These are phyloP conservation scores for Emergomyces orientalis DNA, from an alignment of 2,329 filamentous ascomycete genomes.

Conservation along the genomic window DNA sequence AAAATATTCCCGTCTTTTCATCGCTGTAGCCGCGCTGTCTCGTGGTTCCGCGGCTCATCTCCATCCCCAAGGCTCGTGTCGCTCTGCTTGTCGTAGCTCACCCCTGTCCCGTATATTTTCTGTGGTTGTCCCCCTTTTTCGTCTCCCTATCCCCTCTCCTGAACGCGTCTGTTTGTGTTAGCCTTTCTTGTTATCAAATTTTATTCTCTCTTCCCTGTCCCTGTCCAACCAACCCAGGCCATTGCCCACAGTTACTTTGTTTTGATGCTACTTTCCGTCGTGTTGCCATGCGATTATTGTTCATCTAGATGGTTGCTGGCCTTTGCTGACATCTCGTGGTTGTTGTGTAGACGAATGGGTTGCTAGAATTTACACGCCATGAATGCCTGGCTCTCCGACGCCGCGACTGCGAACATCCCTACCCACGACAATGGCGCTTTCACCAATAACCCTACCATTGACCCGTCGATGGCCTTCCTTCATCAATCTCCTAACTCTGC, in stretches of 20 bases:
- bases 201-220: neutral
- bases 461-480: constrained; percentile 41
- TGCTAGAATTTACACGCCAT: constrained; percentile 32
- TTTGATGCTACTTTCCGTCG: neutral
- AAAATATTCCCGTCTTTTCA: neutral
- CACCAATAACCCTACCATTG: constrained; percentile 33
- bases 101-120: neutral
- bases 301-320: neutral
- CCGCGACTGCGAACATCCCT: constrained; percentile 34
- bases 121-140: neutral
- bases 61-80: neutral
- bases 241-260: neutral
- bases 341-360: constrained; percentile 15
- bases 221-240: neutral
- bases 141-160: neutral
- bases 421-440: constrained; percentile 43
- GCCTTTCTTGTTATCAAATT: neutral
- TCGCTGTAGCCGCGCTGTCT: constrained; percentile 4
- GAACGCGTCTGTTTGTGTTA: neutral
- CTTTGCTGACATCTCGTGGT: neutral
- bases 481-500: constrained; percentile 38
- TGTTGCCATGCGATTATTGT: neutral
- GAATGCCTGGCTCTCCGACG: constrained; percentile 44
- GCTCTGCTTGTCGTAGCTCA: neutral
- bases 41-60: constrained; percentile 5